These are phyloP conservation scores for Plasmopara halstedii DNA, from an alignment of 352 stramenopile species.

Conservation along the genomic window DNA sequence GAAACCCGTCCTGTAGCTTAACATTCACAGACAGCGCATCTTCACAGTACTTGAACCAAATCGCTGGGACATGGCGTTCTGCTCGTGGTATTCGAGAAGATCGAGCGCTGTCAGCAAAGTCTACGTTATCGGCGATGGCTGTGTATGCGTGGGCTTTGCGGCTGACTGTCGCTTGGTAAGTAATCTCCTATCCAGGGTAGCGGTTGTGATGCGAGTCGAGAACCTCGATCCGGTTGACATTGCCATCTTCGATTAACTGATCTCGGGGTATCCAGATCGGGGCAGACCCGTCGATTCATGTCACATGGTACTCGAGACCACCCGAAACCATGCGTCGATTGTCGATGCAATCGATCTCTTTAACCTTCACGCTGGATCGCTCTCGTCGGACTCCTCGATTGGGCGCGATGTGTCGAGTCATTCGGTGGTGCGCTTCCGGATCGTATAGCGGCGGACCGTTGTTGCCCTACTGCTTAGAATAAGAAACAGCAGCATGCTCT, in stretches of 20 bases:
- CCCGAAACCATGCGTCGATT: not conserved
- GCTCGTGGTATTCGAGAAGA: too few species aligned
- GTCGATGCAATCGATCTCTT: not conserved
- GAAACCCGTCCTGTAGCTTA: not conserved
- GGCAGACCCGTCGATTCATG: not conserved
- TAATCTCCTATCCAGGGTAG: not conserved
- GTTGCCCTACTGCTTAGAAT: too few species aligned
- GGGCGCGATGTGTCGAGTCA: not conserved
- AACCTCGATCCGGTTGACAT: not conserved
- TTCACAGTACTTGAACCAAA: not conserved
- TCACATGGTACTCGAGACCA: not conserved
- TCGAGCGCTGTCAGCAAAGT: too few species aligned
- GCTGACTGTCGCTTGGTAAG: too few species aligned
- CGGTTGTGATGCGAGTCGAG: not conserved
- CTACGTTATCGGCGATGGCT: not conserved
- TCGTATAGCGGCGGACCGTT: too few species aligned
- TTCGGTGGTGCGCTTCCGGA: too few species aligned
- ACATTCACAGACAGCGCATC: not conserved
- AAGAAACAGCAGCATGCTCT: too few species aligned
- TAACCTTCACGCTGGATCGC: not conserved
- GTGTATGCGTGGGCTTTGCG: not conserved
- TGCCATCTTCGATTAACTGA: not conserved
- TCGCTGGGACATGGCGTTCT: too few species aligned
- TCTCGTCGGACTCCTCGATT: not conserved
- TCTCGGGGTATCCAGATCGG: not conserved